These are phyloP conservation scores for Agaricus blazei DNA, from an alignment of 768 basidiomycete species.

Conservation along the genomic window DNA sequence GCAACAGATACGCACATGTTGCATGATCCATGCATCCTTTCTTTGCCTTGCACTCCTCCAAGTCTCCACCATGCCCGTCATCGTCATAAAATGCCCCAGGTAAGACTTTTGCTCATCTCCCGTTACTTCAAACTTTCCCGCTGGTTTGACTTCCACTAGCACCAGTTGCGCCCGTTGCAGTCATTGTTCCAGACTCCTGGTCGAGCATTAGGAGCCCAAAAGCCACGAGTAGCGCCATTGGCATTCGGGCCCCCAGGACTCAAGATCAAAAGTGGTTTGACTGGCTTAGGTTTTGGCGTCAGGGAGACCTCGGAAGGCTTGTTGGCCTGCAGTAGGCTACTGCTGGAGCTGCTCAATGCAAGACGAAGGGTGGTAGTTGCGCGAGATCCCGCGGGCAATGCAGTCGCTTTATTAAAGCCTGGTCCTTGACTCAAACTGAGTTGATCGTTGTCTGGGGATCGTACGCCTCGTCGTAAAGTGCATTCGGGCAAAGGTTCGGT, in stretches of 20 bases:
- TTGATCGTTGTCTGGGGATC: conserved; percentile 55
- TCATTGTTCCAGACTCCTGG: conserved; percentile 18
- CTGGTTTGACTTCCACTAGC: conserved; percentile 26
- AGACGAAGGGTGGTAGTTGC: conserved; percentile 50
- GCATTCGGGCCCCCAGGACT: conserved; percentile 35
- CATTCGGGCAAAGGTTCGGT: conserved; percentile 57
- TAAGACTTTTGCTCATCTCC: conserved; percentile 36
- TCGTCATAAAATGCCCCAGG: conserved; percentile 59
- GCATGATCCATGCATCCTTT: conserved; percentile 30
- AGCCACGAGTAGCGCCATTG: conserved; percentile 14
- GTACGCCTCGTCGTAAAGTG: conserved; percentile 50
- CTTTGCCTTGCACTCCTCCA: conserved; percentile 20
- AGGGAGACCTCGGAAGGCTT: conserved; percentile 17
- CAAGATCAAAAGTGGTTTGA: conserved; percentile 68
- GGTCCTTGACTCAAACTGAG: conserved; percentile 49
- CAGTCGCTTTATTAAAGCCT: conserved; percentile 29
- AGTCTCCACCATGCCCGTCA: conserved; percentile 40
- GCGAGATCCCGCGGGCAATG: conserved; percentile 28
- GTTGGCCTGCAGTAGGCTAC: background rate
- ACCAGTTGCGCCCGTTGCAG: conserved; percentile 17
- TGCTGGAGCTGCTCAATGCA: conserved; percentile 26
- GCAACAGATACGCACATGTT: too few species aligned
- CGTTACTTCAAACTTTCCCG: conserved; percentile 43
- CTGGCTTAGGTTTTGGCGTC: conserved; percentile 64
- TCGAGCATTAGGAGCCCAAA: conserved; percentile 27